phyloP scores from a whole-genome alignment of 345 rosid species.

The Noccaea bulbosa region DNA sequence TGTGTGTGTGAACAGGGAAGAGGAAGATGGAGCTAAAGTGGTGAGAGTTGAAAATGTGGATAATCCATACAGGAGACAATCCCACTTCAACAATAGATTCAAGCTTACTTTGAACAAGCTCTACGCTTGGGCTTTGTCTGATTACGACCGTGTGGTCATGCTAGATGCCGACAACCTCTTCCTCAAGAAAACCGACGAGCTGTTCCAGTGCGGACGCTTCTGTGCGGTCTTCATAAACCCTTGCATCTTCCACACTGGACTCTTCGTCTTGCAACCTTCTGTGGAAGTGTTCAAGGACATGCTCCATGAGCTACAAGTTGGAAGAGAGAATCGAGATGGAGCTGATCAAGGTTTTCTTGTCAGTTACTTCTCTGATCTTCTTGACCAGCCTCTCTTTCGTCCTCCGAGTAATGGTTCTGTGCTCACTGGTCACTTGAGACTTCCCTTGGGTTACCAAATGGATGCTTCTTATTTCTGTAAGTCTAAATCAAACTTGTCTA shows the following conservation, averaged over 20 bases:
- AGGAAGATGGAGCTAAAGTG: slow-evolving; percentile 92
- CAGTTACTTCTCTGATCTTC: slow-evolving; percentile 85
- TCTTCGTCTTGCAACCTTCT: slow-evolving; percentile 90
- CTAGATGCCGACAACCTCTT: slow-evolving; percentile 92
- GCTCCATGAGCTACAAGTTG: slow-evolving; percentile 71
- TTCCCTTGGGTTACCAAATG: slow-evolving; percentile 97
- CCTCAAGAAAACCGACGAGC: slow-evolving; percentile 81
- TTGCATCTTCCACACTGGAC: slow-evolving; percentile 97
- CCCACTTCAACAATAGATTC: slow-evolving; percentile 71
- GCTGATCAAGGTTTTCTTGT: slow-evolving; percentile 96
- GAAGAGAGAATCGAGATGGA: slow-evolving; percentile 81
- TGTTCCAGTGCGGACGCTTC: slow-evolving; percentile 94
- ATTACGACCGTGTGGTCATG: slow-evolving; percentile 92
- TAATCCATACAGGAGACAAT: slow-evolving; percentile 75
- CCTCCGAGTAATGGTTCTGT: slow-evolving; percentile 69
- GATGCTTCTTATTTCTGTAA: slow-evolving; percentile 95
- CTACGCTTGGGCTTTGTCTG: slow-evolving; percentile 87
- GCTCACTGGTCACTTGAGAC: slow-evolving; percentile 75
- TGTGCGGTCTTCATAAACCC: slow-evolving; percentile 98
- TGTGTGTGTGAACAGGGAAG: slow-evolving; percentile 53
- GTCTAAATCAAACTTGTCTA: slow-evolving; percentile 29
- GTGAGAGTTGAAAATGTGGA: slow-evolving; percentile 85
- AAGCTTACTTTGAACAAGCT: slow-evolving; percentile 89
- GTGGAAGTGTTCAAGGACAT: slow-evolving; percentile 71
- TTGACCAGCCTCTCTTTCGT: slow-evolving; percentile 80